These are phyloP conservation scores for Candida arabinofermentans DNA, from an alignment of 805 yeast species.

Conservation along the genomic window DNA sequence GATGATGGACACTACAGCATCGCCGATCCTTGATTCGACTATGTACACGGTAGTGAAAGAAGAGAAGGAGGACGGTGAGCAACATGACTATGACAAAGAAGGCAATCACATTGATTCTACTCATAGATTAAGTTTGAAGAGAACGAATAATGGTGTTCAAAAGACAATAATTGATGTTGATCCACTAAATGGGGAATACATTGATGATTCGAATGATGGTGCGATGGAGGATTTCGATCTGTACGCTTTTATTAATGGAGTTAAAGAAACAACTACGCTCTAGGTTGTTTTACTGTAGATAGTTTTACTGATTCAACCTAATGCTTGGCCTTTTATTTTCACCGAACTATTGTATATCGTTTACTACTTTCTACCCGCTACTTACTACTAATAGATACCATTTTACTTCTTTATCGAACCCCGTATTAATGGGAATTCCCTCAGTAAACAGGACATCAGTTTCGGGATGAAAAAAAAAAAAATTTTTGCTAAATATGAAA, in stretches of 20 bases:
- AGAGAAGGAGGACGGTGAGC: neutral
- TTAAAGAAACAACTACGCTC: neutral
- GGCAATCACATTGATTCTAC: neutral
- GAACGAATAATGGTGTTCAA: neutral
- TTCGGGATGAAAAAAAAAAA: too few species aligned
- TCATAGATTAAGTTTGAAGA: neutral
- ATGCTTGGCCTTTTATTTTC: too few species aligned
- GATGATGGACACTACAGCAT: neutral
- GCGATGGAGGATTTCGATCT: slow-evolving; percentile 13
- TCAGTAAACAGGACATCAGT: too few species aligned
- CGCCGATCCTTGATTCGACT: neutral
- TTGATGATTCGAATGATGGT: slow-evolving; percentile 3
- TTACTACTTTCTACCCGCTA: too few species aligned
- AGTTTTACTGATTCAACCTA: too few species aligned
- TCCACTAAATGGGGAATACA: neutral
- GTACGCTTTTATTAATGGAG: slow-evolving; percentile 15
- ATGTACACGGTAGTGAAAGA: neutral
- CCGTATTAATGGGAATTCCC: too few species aligned
- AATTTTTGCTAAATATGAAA: too few species aligned
- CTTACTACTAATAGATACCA: too few species aligned
- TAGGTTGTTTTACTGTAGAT: too few species aligned
- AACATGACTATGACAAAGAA: neutral
- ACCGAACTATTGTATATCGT: too few species aligned
- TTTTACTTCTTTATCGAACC: too few species aligned
- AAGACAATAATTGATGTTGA: neutral